Evolutionary conservation across 352 stramenopile genomes (phyloP).

Genomic region (Pythium plurisporium): DNA sequence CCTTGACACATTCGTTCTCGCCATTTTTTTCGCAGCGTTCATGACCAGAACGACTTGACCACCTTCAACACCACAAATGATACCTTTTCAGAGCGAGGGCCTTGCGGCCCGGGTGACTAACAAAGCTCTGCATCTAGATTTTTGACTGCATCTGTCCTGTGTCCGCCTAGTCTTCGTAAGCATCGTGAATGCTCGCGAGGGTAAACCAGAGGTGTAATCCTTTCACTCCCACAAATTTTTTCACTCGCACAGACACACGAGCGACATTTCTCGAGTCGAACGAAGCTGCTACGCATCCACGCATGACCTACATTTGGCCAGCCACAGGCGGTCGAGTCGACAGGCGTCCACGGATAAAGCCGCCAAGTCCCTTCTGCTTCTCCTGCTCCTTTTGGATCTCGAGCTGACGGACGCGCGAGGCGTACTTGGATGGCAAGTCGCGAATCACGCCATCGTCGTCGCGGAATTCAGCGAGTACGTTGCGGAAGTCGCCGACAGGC

Average conservation of each 20-base stretch:
- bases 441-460: conserved; percentile 77
- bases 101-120: conserved; percentile 6
- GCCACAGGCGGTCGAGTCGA: conserved; percentile 43
- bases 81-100: too few species aligned
- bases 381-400: conserved; percentile 81
- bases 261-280: too few species aligned
- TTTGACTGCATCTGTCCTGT: background rate
- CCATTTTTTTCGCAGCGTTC: too few species aligned
- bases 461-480: conserved; percentile 72
- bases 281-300: too few species aligned
- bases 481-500: conserved; percentile 70
- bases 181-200: too few species aligned
- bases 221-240: too few species aligned
- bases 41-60: too few species aligned
- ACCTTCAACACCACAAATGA: too few species aligned
- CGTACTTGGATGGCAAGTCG: conserved; percentile 73
- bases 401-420: conserved; percentile 65
- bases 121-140: conserved; percentile 19
- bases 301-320: conserved; percentile 17
- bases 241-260: too few species aligned
- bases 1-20: background rate
- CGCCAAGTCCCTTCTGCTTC: conserved; percentile 78
- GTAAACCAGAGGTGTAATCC: too few species aligned
- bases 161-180: background rate
- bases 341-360: conserved; percentile 66